Conservation (phyloP, 441 rosid genomes). For the Lepidium campestre region DNA sequence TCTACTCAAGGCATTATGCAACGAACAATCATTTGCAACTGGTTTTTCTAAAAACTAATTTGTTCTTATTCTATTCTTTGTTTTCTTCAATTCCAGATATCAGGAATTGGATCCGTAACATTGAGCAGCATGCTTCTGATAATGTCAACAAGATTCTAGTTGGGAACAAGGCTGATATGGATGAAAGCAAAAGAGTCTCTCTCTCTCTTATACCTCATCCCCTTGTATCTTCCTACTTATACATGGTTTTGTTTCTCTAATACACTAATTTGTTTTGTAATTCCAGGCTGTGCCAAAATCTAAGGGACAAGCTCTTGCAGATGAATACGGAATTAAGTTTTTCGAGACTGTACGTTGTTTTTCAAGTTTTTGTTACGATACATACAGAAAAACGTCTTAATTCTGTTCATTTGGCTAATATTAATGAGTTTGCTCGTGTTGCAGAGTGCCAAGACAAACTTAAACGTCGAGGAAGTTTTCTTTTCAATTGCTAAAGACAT, state of each 20-base stretch:
- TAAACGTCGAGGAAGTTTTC: slow-evolving; percentile 76
- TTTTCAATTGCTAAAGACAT: slow-evolving; percentile 76
- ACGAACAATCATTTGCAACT: no score
- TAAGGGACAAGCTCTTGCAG: slow-evolving; percentile 80
- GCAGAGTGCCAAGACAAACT: slow-evolving; percentile 79
- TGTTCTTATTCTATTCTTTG: slow-evolving; percentile 15
- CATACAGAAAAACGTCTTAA: no score
- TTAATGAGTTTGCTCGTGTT: no score
- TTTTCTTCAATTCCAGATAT: slow-evolving; percentile 38
- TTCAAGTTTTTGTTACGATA: no score
- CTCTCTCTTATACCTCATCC: no score
- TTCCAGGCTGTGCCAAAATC: slow-evolving; percentile 62
- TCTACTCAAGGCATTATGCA: no score
- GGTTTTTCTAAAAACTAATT: no score
- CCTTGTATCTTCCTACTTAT: no score
- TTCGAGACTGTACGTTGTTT: slow-evolving; percentile 75
- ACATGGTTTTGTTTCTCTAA: not conserved
- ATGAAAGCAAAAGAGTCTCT: slow-evolving; percentile 64
- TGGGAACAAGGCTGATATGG: slow-evolving; percentile 84
- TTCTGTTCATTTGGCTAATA: no score
- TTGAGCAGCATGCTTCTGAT: slow-evolving; percentile 74
- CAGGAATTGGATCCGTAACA: slow-evolving; percentile 75
- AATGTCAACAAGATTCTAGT: slow-evolving; percentile 71
- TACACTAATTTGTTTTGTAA: no score
- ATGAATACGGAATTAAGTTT: slow-evolving; percentile 78